These are phyloP conservation scores for Aspergillus biplanus DNA, from an alignment of 495 filamentous ascomycete genomes.

Conservation along the genomic window DNA sequence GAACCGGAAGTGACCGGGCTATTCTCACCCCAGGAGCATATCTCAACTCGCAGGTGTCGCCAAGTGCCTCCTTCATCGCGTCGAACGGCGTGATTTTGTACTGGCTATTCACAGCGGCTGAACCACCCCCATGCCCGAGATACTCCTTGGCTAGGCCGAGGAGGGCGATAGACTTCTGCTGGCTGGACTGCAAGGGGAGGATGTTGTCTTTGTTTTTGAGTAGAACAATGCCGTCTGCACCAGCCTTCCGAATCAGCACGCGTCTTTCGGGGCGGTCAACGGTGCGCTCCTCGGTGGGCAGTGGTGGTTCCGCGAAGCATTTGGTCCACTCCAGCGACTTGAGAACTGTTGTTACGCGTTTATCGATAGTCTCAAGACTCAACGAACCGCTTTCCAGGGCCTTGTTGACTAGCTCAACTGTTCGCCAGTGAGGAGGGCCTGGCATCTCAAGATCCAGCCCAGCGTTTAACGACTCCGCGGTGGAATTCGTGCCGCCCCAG, in stretches of 20 bases:
- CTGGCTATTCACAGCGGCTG: conserved; percentile 10
- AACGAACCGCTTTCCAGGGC: conserved; percentile 7
- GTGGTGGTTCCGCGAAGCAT: conserved; percentile 7
- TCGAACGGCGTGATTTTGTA: conserved; percentile 12
- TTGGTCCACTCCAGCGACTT: conserved; percentile 1
- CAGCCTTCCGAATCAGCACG: conserved; percentile 5
- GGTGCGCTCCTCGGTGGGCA: conserved; percentile 9
- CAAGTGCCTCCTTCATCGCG: conserved; percentile 9
- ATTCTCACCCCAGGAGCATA: conserved; percentile 12
- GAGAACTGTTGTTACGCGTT: conserved; percentile 8
- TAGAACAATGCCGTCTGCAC: conserved; percentile 12
- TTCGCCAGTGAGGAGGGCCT: conserved; percentile 52
- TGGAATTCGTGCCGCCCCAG: conserved; percentile 55
- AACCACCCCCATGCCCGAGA: conserved; percentile 16
- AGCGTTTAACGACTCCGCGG: conserved; percentile 51
- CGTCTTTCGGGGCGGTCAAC: conserved; percentile 9
- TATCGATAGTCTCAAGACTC: conserved; percentile 5
- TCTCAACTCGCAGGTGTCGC: conserved; percentile 12
- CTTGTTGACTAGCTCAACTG: conserved; percentile 4
- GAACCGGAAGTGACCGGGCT: conserved; percentile 4
- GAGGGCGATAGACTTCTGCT: conserved; percentile 7
- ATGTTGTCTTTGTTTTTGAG: conserved; percentile 10
- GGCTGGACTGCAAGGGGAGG: conserved; percentile 5
- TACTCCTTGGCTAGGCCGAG: conserved; percentile 13
- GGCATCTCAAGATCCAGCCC: conserved; percentile 71